Evolutionary conservation across 2,329 filamentous ascomycete species (phyloP).

Genomic region (Arthrobotrys musiformis): DNA sequence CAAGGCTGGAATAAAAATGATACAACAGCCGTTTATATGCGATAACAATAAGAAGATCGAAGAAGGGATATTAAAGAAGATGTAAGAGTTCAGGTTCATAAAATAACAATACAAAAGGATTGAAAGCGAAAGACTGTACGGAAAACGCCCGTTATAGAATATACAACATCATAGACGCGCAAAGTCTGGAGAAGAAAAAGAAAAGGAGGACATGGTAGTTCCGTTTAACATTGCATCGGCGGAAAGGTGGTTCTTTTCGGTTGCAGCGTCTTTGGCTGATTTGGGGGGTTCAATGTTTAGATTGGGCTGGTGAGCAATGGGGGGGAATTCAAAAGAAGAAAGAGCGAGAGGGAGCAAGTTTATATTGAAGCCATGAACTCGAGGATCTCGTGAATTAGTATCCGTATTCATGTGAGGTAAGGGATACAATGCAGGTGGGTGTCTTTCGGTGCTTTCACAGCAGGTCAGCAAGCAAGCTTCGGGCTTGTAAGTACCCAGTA

Average conservation of each 20-base stretch:
- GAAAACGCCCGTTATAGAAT: slow-evolving; percentile 33
- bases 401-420: slow-evolving; percentile 47
- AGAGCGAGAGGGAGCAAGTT: slow-evolving; percentile 20
- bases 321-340: slow-evolving; percentile 10
- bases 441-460: slow-evolving; percentile 27
- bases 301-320: slow-evolving; percentile 1
- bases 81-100: neutral
- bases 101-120: slow-evolving; percentile 21
- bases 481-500: too few species aligned
- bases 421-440: slow-evolving; percentile 19
- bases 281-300: too few species aligned
- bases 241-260: slow-evolving; percentile 17
- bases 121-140: slow-evolving; percentile 45
- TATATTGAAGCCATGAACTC: slow-evolving; percentile 33
- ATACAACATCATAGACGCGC: slow-evolving; percentile 42
- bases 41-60: neutral
- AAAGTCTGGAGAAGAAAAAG: slow-evolving; percentile 20
- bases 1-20: slow-evolving; percentile 31
- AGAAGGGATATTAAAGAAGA: neutral
- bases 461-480: slow-evolving; percentile 40
- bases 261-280: slow-evolving; percentile 17
- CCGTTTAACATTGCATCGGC: slow-evolving; percentile 41
- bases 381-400: slow-evolving; percentile 26
- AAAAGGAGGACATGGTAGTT: neutral
- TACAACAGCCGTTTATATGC: slow-evolving; percentile 53